Evolutionary conservation across 306 rosid genomes (phyloP).

Genomic region (Casuarina equisetifolia): DNA sequence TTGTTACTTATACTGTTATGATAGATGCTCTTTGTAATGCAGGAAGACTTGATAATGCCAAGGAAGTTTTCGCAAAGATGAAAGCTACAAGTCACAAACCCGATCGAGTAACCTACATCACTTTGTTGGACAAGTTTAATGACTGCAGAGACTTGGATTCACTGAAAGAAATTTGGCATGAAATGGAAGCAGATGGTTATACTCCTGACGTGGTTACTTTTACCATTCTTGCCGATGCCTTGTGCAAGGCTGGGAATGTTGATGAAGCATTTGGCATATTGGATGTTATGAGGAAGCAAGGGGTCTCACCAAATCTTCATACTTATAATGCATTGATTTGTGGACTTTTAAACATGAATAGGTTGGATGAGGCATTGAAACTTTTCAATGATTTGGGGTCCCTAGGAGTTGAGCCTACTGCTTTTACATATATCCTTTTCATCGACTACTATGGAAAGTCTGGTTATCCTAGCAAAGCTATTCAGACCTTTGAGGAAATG

Average conservation of each 20-base stretch:
- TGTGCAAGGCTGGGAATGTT: conserved; percentile 68
- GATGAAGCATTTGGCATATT: conserved; percentile 67
- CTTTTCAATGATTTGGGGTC: conserved; percentile 67
- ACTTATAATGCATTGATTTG: conserved; percentile 79
- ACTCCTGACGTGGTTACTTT: conserved; percentile 81
- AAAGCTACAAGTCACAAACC: conserved; percentile 73
- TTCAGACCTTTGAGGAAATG: conserved; percentile 77
- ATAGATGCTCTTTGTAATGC: conserved; percentile 86
- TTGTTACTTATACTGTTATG: conserved; percentile 85
- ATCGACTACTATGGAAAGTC: conserved; percentile 89
- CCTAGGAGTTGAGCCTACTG: conserved; percentile 70
- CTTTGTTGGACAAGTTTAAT: conserved; percentile 76
- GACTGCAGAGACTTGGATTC: conserved; percentile 55
- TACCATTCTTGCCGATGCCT: conserved; percentile 73
- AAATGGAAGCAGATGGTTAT: conserved; percentile 91
- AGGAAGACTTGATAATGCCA: conserved; percentile 68
- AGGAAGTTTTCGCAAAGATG: conserved; percentile 64
- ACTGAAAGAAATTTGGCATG: conserved; percentile 64
- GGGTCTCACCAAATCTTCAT: conserved; percentile 79
- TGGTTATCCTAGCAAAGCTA: conserved; percentile 74
- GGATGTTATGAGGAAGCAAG: conserved; percentile 63
- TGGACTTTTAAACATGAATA: conserved; percentile 64
- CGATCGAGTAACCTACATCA: conserved; percentile 75
- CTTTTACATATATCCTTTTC: conserved; percentile 80
- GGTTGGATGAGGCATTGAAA: conserved; percentile 71